Base-by-base conservation (phyloP, 1,284 basidiomycete genomes). In the Cryptococcus deneoformans region DNA sequence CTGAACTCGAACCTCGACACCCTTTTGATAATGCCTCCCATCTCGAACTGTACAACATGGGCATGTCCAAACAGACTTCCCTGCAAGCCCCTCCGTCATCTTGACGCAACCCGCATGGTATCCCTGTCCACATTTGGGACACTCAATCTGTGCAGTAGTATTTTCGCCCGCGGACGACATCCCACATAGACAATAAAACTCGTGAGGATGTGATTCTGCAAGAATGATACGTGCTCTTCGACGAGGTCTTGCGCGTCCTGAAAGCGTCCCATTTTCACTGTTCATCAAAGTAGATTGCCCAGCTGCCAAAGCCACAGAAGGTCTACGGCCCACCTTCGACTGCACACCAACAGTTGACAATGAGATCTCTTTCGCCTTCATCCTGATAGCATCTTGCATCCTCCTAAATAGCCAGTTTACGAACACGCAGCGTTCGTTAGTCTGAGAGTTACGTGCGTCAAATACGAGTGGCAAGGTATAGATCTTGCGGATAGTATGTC, bases 11-110 rank as follows among this genome's bases (percentile, higher is more conserved):
- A 75, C 50, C 39, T 70, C 68, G 2, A 72, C 63, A 49, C 60
- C 62, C 10, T 66, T 66, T 7, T 63, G 56, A 52, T 70, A 70
- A 11, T 64, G 50, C 61, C 72, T 71, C 34, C 66, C 75, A 29
- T 67, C 65, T 45, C 72, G 72, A 39, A 76, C 63, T 12, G 63
- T 56, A 61, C 75, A 77, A 56, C 71, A 76, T 4, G 74, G 75
- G 57, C 76, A 77, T 36, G 66, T 58, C 73, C 74, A 74, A 11
- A 46, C 56, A 54, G 16, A 29, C 29, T 29, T 51, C 35, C 5
- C 55, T 54, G n/a, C 63, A 54, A 49, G 57, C 50, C 66, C 69
- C 14, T 56, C 40, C 2, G 69, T 69, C 8, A 68, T 70, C 35
- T 60, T 53, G 4, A 71, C 70, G 56, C 76, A 77, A 42, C 56